A percentile compares a stretch with the other conserved stretches of the same genome.
These are phyloP conservation scores for Aureobasidium musti DNA, from an alignment of 2,329 filamentous ascomycete species.

Conservation along the genomic window DNA sequence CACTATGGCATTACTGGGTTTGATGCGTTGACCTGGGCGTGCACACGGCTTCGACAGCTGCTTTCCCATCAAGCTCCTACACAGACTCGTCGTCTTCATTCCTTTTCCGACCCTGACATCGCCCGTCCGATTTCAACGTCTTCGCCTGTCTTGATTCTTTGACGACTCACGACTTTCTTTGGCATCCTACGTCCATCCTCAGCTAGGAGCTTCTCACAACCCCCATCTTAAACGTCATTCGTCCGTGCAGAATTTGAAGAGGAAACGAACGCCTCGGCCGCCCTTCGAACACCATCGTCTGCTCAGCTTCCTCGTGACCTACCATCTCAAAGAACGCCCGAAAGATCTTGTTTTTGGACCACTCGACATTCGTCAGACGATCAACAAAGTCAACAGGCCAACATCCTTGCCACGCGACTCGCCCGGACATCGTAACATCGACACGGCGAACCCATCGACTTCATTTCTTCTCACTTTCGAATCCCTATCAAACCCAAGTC, in stretches of 20 bases:
- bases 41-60: constrained; percentile 1
- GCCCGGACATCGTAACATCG: background rate
- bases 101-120: background rate
- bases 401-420: constrained; percentile 12
- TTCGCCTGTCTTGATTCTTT: background rate
- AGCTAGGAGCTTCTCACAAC: background rate
- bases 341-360: background rate
- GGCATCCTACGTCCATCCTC: background rate
- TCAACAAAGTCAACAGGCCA: constrained; percentile 4
- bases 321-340: background rate
- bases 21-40: constrained; percentile 8
- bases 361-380: constrained; percentile 1
- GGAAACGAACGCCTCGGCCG: constrained; percentile 24
- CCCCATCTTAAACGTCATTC: constrained; percentile 17
- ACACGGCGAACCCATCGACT: background rate
- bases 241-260: constrained; percentile 24
- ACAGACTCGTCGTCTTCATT: background rate
- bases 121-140: background rate
- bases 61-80: background rate
- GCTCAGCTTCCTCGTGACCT: constrained; percentile 24
- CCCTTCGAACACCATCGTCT: constrained; percentile 17
- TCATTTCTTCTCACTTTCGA: background rate
- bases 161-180: constrained; percentile 2
- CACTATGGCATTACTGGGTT: constrained; percentile 6
- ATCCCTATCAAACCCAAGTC: background rate